A percentile compares a stretch with the other conserved stretches of the same genome.
Conservation (phyloP, 495 filamentous ascomycete species). For the Annulohypoxylon bovei region DNA sequence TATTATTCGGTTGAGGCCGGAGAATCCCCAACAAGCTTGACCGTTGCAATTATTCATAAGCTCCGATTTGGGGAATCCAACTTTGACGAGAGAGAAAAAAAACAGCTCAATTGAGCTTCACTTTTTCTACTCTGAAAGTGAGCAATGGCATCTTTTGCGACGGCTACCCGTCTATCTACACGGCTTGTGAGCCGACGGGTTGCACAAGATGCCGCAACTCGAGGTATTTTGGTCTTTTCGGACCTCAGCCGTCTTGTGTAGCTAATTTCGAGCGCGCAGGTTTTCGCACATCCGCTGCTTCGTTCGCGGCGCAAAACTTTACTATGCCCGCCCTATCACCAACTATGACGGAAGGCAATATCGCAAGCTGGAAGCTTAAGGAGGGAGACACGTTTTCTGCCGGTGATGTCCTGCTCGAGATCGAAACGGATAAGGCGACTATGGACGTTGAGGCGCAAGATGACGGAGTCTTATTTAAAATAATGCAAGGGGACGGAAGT, state of each 20-base stretch:
- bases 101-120: conserved; percentile 53
- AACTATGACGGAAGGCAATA: conserved; percentile 89
- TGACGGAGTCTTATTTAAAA: conserved; percentile 81
- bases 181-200: conserved; percentile 59
- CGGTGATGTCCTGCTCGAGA: conserved; percentile 84
- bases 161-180: conserved; percentile 61
- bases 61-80: conserved; percentile 27
- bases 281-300: conserved; percentile 67
- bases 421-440: conserved; percentile 88
- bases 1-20: conserved; percentile 40
- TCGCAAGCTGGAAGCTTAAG: conserved; percentile 78
- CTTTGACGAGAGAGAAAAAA: conserved; percentile 25
- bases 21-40: conserved; percentile 47
- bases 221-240: conserved; percentile 53
- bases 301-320: conserved; percentile 76
- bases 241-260: neutral
- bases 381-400: conserved; percentile 80
- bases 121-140: conserved; percentile 32
- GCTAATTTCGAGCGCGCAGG: conserved; percentile 52
- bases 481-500: conserved; percentile 73
- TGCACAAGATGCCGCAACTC: conserved; percentile 57
- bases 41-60: conserved; percentile 36
- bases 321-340: conserved; percentile 88
- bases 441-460: conserved; percentile 94
- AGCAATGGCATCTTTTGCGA: conserved; percentile 64